Base-by-base conservation (phyloP, 2,329 filamentous ascomycete species). In the Periconia digitata region DNA sequence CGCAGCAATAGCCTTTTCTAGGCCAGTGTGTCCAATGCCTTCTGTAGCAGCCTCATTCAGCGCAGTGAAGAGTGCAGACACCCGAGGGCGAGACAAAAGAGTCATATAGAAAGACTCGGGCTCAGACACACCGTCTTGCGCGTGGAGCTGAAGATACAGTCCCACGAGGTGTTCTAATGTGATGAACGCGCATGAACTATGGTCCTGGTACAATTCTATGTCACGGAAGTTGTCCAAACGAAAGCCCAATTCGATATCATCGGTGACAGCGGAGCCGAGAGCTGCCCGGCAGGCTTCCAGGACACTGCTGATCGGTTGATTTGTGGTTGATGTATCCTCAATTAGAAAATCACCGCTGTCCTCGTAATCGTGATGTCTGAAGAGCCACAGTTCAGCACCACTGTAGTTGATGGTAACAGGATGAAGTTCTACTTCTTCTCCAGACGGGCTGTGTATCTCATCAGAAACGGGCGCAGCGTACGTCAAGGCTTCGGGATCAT, bases 31-130 rank as follows among this genome's bases (percentile, higher is more conserved):
- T 12, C 83, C 83, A 64, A 81, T 80, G 16, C 84, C 82, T 56
- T 81, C 74, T 17, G 75, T 73, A 47, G 77, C 82, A 59, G 77
- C 78, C 54, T 75, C 69, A 38, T 74, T 71, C 40, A 87, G 73
- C 52, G 77, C 74, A 29, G 72, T 69, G 23, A 86, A 67, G 47
- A 81, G 77, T 37, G 76, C 74, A 3, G 73, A 69, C 59, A 85
- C 79, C 40, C 78, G 79, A 35, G 77, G 70, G 59, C 79, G 81
- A 17, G 76, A 78, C 44, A 72, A 74, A 43, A 88, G 72, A 8
- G 74, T 75, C 46, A 87, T 71, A 56, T 83, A 82, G n/a, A 86
- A 73, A 15, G 82, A 79, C 24, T 80, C 76, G 2, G 78, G 76
- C 18, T 75, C 66, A 44, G 76, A 70, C 35, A 74, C 66, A 20